These are phyloP conservation scores for Dicorynia guianensis DNA, from an alignment of 306 rosid genomes.

Conservation along the genomic window DNA sequence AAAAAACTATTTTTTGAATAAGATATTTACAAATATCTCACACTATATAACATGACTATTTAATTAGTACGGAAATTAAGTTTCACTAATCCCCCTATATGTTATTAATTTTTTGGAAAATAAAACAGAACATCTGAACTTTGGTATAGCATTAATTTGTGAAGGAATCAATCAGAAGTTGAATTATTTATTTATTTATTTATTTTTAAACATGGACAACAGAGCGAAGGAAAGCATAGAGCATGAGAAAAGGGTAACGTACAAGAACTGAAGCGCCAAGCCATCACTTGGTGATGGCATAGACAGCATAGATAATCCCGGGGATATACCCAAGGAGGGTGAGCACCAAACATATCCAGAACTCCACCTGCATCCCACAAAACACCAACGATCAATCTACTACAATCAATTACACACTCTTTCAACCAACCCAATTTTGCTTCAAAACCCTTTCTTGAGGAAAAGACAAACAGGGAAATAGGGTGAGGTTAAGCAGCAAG, in stretches of 20 bases:
- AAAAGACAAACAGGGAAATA: no score
- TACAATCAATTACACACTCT: neutral
- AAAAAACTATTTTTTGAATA: no score
- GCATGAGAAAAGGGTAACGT: constrained; percentile 17
- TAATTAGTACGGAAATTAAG: no score
- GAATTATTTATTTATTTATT: no score
- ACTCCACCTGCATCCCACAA: constrained; percentile 60
- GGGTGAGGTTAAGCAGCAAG: neutral
- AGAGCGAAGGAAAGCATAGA: neutral
- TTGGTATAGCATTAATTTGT: no score
- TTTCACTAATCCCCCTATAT: no score
- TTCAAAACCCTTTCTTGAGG: no score
- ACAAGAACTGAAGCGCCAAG: constrained; percentile 29
- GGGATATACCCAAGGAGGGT: constrained; percentile 74
- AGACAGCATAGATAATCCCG: constrained; percentile 80
- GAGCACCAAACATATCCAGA: constrained; percentile 86
- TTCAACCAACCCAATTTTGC: neutral
- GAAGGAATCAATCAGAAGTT: no score
- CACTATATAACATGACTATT: no score
- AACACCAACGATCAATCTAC: neutral
- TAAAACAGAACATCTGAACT: no score
- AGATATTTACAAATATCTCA: no score
- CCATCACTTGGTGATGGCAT: constrained; percentile 69
- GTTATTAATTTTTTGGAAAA: no score
- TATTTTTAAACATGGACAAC: neutral